phyloP scores from a whole-genome alignment of 2,329 filamentous ascomycete species.

The Venturia carpophila region DNA sequence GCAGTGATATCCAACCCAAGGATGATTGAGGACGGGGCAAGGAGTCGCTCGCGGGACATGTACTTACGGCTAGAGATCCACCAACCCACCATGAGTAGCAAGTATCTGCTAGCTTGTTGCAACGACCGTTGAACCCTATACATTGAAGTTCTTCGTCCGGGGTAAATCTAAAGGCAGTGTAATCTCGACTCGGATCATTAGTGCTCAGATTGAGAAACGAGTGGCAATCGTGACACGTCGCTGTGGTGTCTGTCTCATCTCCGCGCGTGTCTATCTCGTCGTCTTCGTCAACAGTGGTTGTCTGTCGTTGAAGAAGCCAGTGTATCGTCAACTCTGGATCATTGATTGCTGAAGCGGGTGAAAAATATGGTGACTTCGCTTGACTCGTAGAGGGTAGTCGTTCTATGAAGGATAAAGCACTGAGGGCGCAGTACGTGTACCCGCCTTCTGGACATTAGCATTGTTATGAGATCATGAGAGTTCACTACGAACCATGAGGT shows the following conservation, averaged over 20 bases:
- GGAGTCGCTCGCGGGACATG: slow-evolving; percentile 7
- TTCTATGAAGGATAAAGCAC: slow-evolving; percentile 67
- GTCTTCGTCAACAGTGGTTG: slow-evolving; percentile 29
- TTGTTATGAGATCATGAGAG: neutral
- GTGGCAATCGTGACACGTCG: slow-evolving; percentile 35
- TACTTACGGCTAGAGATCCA: slow-evolving; percentile 49
- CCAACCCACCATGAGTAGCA: slow-evolving; percentile 94
- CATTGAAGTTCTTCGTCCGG: slow-evolving; percentile 49
- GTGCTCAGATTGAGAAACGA: slow-evolving; percentile 31
- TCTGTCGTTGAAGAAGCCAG: slow-evolving; percentile 43
- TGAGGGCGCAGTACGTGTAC: slow-evolving; percentile 82
- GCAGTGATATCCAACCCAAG: too few relatives aligned
- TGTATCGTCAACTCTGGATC: slow-evolving; percentile 34
- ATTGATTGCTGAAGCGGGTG: slow-evolving; percentile 25
- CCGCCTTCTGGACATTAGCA: slow-evolving; percentile 51
- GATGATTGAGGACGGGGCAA: slow-evolving; percentile 20
- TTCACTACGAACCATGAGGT: slow-evolving; percentile 57
- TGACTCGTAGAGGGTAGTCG: slow-evolving; percentile 38
- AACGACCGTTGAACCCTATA: slow-evolving; percentile 80
- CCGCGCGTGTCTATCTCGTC: slow-evolving; percentile 35
- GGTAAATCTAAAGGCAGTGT: slow-evolving; percentile 25
- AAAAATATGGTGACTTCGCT: neutral
- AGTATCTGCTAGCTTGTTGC: slow-evolving; percentile 87
- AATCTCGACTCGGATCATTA: slow-evolving; percentile 21
- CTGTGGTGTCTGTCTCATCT: slow-evolving; percentile 33